Base-by-base conservation (phyloP, 1,284 basidiomycete genomes). In the Ustilago lituana region DNA sequence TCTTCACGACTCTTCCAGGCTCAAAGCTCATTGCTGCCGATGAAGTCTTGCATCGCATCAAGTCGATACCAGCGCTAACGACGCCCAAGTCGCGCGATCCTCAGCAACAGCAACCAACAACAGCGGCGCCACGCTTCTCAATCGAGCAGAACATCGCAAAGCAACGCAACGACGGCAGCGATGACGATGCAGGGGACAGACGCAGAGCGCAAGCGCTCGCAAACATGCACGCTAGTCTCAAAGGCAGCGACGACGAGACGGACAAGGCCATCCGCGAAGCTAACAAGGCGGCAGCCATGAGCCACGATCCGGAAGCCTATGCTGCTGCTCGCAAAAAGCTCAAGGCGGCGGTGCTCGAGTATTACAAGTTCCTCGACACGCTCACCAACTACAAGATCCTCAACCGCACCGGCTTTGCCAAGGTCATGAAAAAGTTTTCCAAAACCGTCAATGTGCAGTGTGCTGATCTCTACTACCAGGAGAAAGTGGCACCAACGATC, bases 391-490 rank as follows among this genome's bases (percentile, higher is more conserved):
- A 84, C n/a, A 35, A 50, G 20, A 64, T 70, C 32, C 83, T 97
- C 47, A 97, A 97, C 81, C 82, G 94, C 9, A 91, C 91, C 2
- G 94, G 93, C 0, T 94, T 97, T 81, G 86, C 91, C 20, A 97
- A 98, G 82, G 78, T 80, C 11, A 61, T 96, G 64, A 97, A 94
- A 84, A 98, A 96, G 84, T 96, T 93, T 74, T 92, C 93, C 79
- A 97, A 96, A 83, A 85, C 88, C 2, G 90, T 91, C 1, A 88
- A 86, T 76, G 89, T 90, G 47, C 81, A 81, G 12, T 59, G 83
- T 87, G 35, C 88, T 90, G 79, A 86, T 88, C 40, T 86, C 87
- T 54, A 95, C 91, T 82, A 90, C 88, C 84, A 84, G n/a, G 89
- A 92, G 74, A 89, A 88, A 78, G 90, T 91, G 31, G 73, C 77